These are phyloP conservation scores for Juncus effusus DNA, from an alignment of 176 grass and related monocot genomes.

Conservation along the genomic window DNA sequence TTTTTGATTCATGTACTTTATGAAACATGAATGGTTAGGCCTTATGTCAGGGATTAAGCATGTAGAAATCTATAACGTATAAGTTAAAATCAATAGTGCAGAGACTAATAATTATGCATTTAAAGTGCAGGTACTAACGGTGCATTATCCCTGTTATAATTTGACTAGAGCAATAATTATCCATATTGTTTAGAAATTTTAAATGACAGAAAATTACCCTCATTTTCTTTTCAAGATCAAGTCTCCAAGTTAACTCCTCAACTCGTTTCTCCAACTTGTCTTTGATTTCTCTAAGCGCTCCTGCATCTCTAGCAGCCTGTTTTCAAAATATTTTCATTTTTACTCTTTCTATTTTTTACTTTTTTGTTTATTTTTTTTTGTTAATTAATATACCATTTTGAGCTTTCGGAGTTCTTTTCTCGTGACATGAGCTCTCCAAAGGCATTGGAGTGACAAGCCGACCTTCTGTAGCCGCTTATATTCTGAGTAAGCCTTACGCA, in stretches of 20 bases:
- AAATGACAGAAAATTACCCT: constrained; percentile 48
- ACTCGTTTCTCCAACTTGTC: constrained; percentile 92
- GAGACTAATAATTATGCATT: too few relatives aligned
- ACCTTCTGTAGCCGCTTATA: constrained; percentile 69
- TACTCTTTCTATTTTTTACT: too few relatives aligned
- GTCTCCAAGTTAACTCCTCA: constrained; percentile 83
- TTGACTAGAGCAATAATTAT: too few relatives aligned
- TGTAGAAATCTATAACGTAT: too few relatives aligned
- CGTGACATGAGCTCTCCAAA: constrained; percentile 75
- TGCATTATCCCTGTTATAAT: too few relatives aligned
- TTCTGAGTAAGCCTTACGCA: constrained; percentile 50
- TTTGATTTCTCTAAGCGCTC: constrained; percentile 89
- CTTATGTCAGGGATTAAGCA: too few relatives aligned
- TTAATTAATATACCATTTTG: constrained; percentile 48
- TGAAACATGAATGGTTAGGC: too few relatives aligned
- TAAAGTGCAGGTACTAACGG: too few relatives aligned
- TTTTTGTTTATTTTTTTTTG: too few relatives aligned
- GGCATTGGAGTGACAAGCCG: constrained; percentile 63
- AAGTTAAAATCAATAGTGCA: too few relatives aligned
- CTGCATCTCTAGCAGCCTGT: constrained; percentile 89
- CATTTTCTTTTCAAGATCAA: constrained; percentile 77
- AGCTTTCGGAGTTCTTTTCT: constrained; percentile 82
- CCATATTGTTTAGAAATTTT: too few relatives aligned
- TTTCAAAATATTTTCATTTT: constrained; percentile 26
- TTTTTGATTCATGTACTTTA: too few relatives aligned